phyloP scores from a whole-genome alignment of 345 rosid species.

The Bruguiera sexangula region DNA sequence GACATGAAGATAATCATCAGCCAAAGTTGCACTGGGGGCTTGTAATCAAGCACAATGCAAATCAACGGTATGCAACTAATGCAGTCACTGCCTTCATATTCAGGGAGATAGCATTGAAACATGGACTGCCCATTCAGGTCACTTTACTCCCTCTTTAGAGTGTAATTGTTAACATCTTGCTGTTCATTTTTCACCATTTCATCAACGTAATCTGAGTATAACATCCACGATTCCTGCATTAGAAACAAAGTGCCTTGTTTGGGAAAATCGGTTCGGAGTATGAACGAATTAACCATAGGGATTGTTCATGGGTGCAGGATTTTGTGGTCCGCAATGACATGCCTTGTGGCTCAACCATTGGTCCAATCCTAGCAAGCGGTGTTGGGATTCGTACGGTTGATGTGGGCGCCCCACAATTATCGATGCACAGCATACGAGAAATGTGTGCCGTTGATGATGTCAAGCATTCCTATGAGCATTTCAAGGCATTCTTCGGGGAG shows the following conservation, averaged over 20 bases:
- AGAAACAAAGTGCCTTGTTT: no score
- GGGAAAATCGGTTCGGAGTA: neutral
- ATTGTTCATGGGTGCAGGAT: constrained; percentile 45
- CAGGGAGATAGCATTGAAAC: constrained; percentile 72
- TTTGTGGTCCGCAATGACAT: constrained; percentile 96
- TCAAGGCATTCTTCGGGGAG: constrained; percentile 82
- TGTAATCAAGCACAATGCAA: constrained; percentile 92
- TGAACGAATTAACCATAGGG: constrained; percentile 11
- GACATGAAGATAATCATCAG: constrained; percentile 96
- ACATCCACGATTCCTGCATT: no score
- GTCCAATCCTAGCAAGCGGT: constrained; percentile 92
- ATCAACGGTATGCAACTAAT: constrained; percentile 96
- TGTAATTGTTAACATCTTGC: neutral
- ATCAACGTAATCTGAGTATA: no score
- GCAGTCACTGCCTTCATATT: constrained; percentile 80
- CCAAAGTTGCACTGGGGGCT: constrained; percentile 99
- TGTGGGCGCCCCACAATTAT: constrained; percentile 92
- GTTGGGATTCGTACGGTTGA: constrained; percentile 93
- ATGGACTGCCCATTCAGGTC: constrained; percentile 82
- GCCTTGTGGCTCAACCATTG: constrained; percentile 93
- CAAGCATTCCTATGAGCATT: constrained; percentile 72
- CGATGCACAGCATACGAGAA: constrained; percentile 97
- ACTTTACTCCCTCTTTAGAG: neutral
- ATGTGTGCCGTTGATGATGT: constrained; percentile 93
- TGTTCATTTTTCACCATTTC: neutral